These are phyloP conservation scores for Lomentospora prolificans DNA, from an alignment of 2,329 filamentous ascomycete genomes.

Conservation along the genomic window DNA sequence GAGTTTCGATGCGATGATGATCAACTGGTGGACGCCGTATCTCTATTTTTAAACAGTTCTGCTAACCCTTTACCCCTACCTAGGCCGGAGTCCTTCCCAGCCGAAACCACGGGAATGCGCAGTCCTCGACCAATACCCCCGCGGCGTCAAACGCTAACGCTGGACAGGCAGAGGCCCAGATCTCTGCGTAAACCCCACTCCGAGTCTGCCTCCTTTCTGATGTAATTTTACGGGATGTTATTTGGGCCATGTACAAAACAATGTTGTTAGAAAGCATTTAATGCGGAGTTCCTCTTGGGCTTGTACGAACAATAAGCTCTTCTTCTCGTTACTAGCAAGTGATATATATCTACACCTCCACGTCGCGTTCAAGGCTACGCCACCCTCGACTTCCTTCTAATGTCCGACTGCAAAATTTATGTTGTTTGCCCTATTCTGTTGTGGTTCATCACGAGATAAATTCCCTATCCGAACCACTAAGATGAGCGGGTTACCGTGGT, in stretches of 20 bases:
- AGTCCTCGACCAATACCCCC: neutral
- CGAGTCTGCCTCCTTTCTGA: neutral
- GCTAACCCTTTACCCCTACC: neutral
- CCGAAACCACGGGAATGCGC: constrained; percentile 1
- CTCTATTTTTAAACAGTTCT: neutral
- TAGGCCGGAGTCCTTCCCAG: constrained; percentile 7
- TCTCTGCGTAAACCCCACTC: neutral
- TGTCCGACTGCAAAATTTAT: too few relatives aligned
- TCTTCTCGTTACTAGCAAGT: neutral
- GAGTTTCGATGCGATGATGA: neutral
- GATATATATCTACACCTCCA: too few relatives aligned
- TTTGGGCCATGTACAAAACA: neutral
- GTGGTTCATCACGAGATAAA: too few relatives aligned
- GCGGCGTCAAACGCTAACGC: neutral
- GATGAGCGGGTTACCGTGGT: too few relatives aligned
- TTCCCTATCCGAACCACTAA: too few relatives aligned
- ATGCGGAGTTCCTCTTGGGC: constrained; percentile 2
- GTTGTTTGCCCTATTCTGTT: too few relatives aligned
- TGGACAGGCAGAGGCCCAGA: neutral
- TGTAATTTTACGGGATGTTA: constrained; percentile 5
- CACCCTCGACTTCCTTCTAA: neutral
- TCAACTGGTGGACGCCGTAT: neutral
- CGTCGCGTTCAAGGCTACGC: too few relatives aligned
- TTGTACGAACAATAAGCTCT: neutral
- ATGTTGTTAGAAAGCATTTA: constrained; percentile 3